Evolutionary conservation across 768 basidiomycete genomes (phyloP).

Genomic region (Pleurotus salmoneostramineus): DNA sequence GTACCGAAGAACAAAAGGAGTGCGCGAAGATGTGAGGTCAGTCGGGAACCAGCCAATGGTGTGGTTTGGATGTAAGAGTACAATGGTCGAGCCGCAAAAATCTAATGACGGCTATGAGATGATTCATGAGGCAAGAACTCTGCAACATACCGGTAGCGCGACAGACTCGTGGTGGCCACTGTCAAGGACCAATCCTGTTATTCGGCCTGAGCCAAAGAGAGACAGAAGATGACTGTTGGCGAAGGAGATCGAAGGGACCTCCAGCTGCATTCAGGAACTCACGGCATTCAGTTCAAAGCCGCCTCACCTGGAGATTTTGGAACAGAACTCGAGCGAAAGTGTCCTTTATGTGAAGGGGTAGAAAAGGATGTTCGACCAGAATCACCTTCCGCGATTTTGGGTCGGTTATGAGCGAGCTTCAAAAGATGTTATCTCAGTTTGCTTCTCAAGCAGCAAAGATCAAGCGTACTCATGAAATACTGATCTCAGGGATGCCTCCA

Average conservation of each 20-base stretch:
- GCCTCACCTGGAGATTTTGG: constrained; percentile 77
- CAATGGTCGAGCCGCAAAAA: constrained; percentile 85
- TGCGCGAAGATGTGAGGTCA: constrained; percentile 75
- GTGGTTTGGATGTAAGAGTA: constrained; percentile 82
- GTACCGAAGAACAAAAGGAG: constrained; percentile 81
- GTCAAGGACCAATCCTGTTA: constrained; percentile 93
- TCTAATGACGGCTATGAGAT: constrained; percentile 42
- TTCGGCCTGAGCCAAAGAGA: constrained; percentile 79
- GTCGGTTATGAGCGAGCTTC: constrained; percentile 87
- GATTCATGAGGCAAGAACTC: background rate
- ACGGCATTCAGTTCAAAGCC: background rate
- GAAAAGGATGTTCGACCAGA: constrained; percentile 82
- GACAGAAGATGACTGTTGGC: constrained; percentile 85
- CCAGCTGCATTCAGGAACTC: constrained; percentile 3
- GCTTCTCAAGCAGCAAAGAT: background rate
- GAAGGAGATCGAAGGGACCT: constrained; percentile 96
- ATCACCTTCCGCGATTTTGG: constrained; percentile 95
- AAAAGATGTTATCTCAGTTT: constrained; percentile 7
- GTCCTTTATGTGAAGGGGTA: constrained; percentile 87
- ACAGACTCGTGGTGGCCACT: constrained; percentile 90
- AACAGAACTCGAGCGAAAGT: constrained; percentile 83
- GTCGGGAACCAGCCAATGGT: constrained; percentile 80
- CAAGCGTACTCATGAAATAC: constrained; percentile 80
- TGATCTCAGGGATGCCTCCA: constrained; percentile 67
- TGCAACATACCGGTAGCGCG: constrained; percentile 69